A percentile compares a stretch with the other conserved stretches of the same genome.
phyloP scores from a whole-genome alignment of 257 asterid species.

The Solanum ossicruentum region DNA sequence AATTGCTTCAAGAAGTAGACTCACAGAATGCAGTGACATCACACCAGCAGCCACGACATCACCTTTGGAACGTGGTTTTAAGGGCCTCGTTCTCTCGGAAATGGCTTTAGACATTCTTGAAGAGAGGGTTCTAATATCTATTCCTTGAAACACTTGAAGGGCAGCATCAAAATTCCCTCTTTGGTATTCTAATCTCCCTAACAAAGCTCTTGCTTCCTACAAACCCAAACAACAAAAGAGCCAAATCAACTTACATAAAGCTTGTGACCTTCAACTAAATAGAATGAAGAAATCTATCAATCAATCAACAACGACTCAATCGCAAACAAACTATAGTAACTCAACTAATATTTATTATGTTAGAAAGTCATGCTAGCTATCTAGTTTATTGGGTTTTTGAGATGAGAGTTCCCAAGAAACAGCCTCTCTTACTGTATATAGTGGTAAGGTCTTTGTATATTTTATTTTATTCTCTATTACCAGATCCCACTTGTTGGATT shows the following conservation, averaged over 20 bases:
- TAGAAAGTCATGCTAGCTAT: background rate
- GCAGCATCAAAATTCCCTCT: conserved; percentile 93
- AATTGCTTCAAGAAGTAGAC: conserved; percentile 82
- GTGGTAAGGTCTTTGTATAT: no score
- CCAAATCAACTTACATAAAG: background rate
- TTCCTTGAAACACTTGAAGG: conserved; percentile 91
- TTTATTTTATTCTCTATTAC: no score
- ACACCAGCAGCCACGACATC: conserved; percentile 28
- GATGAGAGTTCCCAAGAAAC: no score
- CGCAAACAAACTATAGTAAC: background rate
- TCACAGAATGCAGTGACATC: conserved; percentile 84
- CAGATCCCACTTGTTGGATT: no score
- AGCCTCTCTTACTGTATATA: no score
- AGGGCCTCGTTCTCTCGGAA: conserved; percentile 36
- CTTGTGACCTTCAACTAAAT: background rate
- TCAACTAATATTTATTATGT: background rate
- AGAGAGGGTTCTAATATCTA: conserved; percentile 57
- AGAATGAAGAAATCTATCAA: background rate
- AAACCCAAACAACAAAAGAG: background rate
- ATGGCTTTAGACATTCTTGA: conserved; percentile 68
- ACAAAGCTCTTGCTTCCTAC: conserved; percentile 90
- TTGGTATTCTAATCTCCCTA: conserved; percentile 90
- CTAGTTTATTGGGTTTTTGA: no score
- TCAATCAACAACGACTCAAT: background rate
- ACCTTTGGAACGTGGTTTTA: conserved; percentile 38